Evolutionary conservation across 768 basidiomycete species (phyloP), one percentile per base, ranked within the genome.

Genomic region (Lactifluus rugatus): DNA sequence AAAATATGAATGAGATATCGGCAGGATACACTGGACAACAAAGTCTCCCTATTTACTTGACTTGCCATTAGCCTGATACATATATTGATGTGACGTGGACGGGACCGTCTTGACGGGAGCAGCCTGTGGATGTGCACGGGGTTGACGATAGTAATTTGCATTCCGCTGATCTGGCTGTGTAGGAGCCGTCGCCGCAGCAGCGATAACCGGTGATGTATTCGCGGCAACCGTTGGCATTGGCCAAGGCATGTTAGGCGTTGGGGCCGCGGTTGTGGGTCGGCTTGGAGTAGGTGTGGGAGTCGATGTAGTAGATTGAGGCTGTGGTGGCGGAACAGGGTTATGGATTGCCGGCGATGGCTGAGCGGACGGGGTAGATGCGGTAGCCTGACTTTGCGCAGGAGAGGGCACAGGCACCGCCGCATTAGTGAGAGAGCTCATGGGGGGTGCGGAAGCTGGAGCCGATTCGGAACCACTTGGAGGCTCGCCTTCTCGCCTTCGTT

Each of bases 401-500:
- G 63, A 64, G 25, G 54, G 39, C n/a, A 54, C 45, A 16, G 54
- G 47, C 31, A 31, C 56, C 4, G 52, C 47, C 16, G 61, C 39
- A n/a, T 45, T 50, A 6, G 61, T 53, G 21, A 62, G 57, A 9
- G 63, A 19, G 19, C 47, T 34, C 41, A 58, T 62, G 21, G 62
- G 49, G 32, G 54, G 52, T 25, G 47, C 55, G 25, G 53, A 11
- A 13, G 60, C 17, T 26, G 56, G 52, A 10, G 49, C 19, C 23
- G 48, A 54, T 31, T 56, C 61, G 44, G 57, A 48, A 28, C 54
- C 21, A 28, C 25, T 49, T 17, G 48, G 41, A 19, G 41, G 7
- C 17, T 62, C 63, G 54, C 61, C 51, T 47, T 78, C 79, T 44
- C 81, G 77, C 44, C 80, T 76, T 45, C 86, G 78, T 65, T 87